These are phyloP conservation scores for Inonotus obliquus DNA, from an alignment of 1,284 basidiomycete species.

Conservation along the genomic window DNA sequence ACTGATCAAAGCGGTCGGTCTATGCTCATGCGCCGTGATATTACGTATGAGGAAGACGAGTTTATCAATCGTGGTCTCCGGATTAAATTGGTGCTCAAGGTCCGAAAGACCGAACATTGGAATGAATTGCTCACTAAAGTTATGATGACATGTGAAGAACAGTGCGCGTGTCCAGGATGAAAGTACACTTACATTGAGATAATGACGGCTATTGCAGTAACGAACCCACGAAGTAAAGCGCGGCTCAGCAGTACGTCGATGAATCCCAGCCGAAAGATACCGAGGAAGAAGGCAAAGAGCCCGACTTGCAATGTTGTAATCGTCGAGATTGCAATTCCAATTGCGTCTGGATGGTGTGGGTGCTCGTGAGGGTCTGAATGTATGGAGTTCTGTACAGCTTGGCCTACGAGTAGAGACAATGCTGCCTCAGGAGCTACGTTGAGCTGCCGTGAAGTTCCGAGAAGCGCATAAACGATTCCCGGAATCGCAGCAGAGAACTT, in stretches of 20 bases:
- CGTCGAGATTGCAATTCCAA: constrained; percentile 65
- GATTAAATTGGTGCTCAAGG: constrained; percentile 28
- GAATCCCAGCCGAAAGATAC: constrained; percentile 87
- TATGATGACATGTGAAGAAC: background rate
- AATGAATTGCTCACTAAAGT: constrained; percentile 34
- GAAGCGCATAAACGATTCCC: constrained; percentile 76
- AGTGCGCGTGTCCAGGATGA: background rate
- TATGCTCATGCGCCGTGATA: constrained; percentile 52
- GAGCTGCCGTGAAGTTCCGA: constrained; percentile 81
- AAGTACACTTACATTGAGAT: constrained; percentile 56
- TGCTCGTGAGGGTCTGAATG: constrained; percentile 56
- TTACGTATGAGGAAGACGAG: constrained; percentile 71
- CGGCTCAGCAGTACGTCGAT: constrained; percentile 92
- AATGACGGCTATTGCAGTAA: constrained; percentile 73
- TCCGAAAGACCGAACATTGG: constrained; percentile 35
- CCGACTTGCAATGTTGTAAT: constrained; percentile 85
- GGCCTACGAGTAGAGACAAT: constrained; percentile 83
- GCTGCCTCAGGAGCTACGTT: constrained; percentile 91
- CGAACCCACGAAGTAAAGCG: constrained; percentile 84
- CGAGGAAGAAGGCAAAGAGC: constrained; percentile 82
- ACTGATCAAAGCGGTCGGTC: constrained; percentile 68
- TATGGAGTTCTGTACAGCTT: constrained; percentile 70
- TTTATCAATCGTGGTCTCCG: constrained; percentile 38
- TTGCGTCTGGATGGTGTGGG: constrained; percentile 45
- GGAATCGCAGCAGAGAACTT: constrained; percentile 80